Base-by-base conservation (phyloP, 2,329 filamentous ascomycete genomes). In the Thelonectria discophora region DNA sequence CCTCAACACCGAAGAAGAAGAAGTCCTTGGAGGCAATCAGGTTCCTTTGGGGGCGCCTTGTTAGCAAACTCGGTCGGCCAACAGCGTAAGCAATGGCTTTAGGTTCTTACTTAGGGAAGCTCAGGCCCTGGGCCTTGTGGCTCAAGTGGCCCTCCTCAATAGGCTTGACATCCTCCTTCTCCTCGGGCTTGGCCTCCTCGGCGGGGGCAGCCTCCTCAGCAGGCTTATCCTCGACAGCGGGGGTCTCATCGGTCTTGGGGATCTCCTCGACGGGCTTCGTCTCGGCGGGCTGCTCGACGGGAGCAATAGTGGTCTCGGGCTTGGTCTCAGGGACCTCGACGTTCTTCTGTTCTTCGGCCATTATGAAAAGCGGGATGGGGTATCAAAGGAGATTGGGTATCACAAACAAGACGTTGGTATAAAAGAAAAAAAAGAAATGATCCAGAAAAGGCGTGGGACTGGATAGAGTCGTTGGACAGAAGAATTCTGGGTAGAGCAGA, bases 1-100 rank as follows among this genome's bases (percentile, higher is more conserved):
- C 81, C 58, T 93, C 91, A 51, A 86, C 82, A 70, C 88, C 87
- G 80, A 94, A 92, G 86, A 90, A 94, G 83, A 98, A 97, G 82
- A 92, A 92, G 78, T 93, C 93, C 88, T 97, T 97, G 78, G 89
- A 88, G 82, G 93, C 94, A 72, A 92, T 88, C 74, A 98, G 86
- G 78, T 93, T 91, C 87, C 92, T 96, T 71, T 2, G 34, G 42
- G 30, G 27, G 24, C 20, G 7, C 37, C 3, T 24, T 30, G 69
- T 75, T 67, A 77, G 72, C 56, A 67, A 9, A 37, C 5, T 8
- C 30, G 39, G 18, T 20, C 6, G 15, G 8, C 5, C 10, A 32
- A 15, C 3, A 2, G 12, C 9, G 15, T 20, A 15, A 9, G n/a
- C 45, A 13, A 17, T 11, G 21, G 2, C 17, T n/a, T n/a, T 34